Percentiles rank a stretch among this genome's conserved stretches.
phyloP scores from a whole-genome alignment of 2,329 filamentous ascomycete species.

The Apiospora hydei region DNA sequence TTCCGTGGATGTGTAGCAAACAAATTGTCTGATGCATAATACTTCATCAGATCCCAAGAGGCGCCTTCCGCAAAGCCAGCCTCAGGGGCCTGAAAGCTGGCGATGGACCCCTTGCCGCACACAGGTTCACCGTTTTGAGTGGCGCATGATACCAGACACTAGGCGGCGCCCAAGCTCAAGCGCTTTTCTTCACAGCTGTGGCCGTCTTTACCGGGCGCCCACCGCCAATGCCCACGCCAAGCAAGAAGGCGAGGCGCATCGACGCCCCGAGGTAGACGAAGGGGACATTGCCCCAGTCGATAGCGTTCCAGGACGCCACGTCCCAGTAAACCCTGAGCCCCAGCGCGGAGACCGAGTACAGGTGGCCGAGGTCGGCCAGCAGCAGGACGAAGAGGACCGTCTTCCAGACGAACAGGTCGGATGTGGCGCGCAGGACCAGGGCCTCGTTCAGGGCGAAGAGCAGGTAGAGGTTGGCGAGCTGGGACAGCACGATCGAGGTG shows the following conservation, averaged over 20 bases:
- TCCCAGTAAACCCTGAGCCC: slow-evolving; percentile 71
- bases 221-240: slow-evolving; percentile 59
- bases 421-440: slow-evolving; percentile 73
- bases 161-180: slow-evolving; percentile 24
- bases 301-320: slow-evolving; percentile 68
- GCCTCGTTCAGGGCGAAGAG: slow-evolving; percentile 81
- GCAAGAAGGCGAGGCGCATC: slow-evolving; percentile 66
- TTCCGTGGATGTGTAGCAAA: neutral
- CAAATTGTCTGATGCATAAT: neutral
- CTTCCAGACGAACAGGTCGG: slow-evolving; percentile 74
- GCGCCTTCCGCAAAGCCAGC: neutral
- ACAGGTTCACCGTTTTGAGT: neutral
- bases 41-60: neutral
- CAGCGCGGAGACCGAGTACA: slow-evolving; percentile 69
- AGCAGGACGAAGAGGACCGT: slow-evolving; percentile 71
- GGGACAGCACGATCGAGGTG: slow-evolving; percentile 73
- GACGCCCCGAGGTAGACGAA: slow-evolving; percentile 73
- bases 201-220: slow-evolving; percentile 21
- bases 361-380: slow-evolving; percentile 78
- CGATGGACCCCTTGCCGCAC: neutral
- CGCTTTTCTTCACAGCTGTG: slow-evolving; percentile 32
- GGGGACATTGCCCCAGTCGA: slow-evolving; percentile 72
- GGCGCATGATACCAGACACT: neutral
- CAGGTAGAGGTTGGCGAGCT: slow-evolving; percentile 81
- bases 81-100: neutral